Base-by-base conservation (phyloP, 176 grass and related monocot species). In the Carex myosuroides region DNA sequence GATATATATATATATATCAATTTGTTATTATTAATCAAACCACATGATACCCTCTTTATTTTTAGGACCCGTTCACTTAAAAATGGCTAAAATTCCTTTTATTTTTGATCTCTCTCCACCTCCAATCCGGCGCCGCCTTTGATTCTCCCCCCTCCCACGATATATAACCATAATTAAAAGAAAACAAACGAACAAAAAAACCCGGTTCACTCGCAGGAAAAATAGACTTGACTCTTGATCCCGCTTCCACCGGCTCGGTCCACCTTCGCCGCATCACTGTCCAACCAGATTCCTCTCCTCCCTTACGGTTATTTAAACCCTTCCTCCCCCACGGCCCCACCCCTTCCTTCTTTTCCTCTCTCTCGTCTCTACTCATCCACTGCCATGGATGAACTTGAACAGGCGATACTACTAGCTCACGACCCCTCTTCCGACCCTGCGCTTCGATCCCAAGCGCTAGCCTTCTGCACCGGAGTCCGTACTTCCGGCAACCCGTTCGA, bases 371-470 rank as follows among this genome's bases (percentile, higher is more conserved):
- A 33, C 5, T 80, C 58, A 30, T 81, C 70, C 85, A 24, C 86
- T 88, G 62, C 88, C 86, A 99, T 99, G 96, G 91, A 99, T 82
- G 96, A 99, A 81, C 91, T 99, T 42, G 93, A 99, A 89, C 85
- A 90, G 88, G 96, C 93, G 84, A 99, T 99, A 72, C 81, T 95
- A 60, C 83, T 99, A 30, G 88, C 85, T 5, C 91, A 90, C 79
- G 93, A 99, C 60, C 88, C 87, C 29, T 79, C 71, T 30, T 87
- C 64, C 53, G 84, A 84, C 11, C 42, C 91, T 5, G 42, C 89
- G 8, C 86, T 99, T 85, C 93, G 89, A 50, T 91, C 88, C 2
- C 91, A 86, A 87, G 96, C 96, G 9, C 91, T 99, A 56, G 88
- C 86, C 80, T 93, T 90, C 91, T 99, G 96, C 86, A 70, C 81